Evolutionary conservation across 768 basidiomycete species (phyloP), one percentile per base, ranked within the genome.

Genomic region (Gymnopilus junonius): DNA sequence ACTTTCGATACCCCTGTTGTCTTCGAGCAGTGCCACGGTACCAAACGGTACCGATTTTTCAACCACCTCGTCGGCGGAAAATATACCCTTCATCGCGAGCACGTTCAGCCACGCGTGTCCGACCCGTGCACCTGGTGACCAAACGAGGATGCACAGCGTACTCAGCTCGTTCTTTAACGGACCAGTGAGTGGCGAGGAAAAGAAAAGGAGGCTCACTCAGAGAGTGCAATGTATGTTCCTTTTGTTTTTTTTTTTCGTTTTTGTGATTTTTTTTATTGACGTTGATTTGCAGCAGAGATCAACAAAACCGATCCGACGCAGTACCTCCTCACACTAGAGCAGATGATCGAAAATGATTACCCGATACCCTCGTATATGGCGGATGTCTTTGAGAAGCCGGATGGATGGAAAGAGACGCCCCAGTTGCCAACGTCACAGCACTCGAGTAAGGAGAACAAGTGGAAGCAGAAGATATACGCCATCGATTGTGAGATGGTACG

Each of bases 401-500:
- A 69, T 1, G 94, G 89, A 1, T 97, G 94, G 94, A 76, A 92
- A 6, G 93, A 98, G 76, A 94, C 91, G 0, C 91, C 94, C 2
- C 68, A 76, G 17, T 69, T 75, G 2, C 71, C 71, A 23, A 70
- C 48, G 43, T 4, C 45, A 10, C 23, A 59, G 55, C n/a, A n/a
- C n/a, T n/a, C n/a, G n/a, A n/a, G n/a, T n/a, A 72, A 54, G 43
- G 69, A 76, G 20, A 55, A 58, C 35, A 75, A 70, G 31, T 78
- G 82, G 5, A 80, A 79, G 45, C 80, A 83, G 4, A 81, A 79
- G 62, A 84, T 97, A 25, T 89, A 92, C 59, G 93, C 94, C 0
- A 85, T 99, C 50, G 97, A 99, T 81, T 99, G 97, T 74, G 97
- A 98, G 75, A 98, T 98, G 97, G 96, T 94, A 63, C 57, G 86